Evolutionary conservation across 2,329 filamentous ascomycete genomes (phyloP), one percentile per base, ranked within the genome.

Genomic region (Neophaeococcomyces aloes): DNA sequence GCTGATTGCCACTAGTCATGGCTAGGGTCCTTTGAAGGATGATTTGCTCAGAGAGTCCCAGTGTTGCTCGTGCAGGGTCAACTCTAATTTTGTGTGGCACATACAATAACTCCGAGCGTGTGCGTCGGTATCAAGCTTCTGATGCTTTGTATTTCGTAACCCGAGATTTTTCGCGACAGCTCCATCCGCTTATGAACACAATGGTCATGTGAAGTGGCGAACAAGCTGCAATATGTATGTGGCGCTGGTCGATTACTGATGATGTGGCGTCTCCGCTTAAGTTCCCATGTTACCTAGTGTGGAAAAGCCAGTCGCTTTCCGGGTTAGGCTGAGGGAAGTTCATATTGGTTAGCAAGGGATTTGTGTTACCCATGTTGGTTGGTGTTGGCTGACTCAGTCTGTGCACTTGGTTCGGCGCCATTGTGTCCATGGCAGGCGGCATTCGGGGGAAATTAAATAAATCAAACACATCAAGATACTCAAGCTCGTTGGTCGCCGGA

Each of bases 391-490:
- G 39, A 17, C 32, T 31, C 31, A 42, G 4, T 27, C 47, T 40
- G 39, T 33, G 8, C 31, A 41, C 21, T 45, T 29, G 45, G 3
- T 25, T 25, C 25, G 32, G 46, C 13, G 19, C 30, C 23, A 48
- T 30, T 7, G 39, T 47, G 13, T 44, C 41, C 8, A 37, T 42
- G 14, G 40, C 32, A 7, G 59, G 55, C 7, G 58, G 43, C 19
- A 35, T 35, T 17, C 35, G 10, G 27, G 88, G 88, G 45, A 93
- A 79, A 58, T 94, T 94, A 70, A 94, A 95, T 59, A 93, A 94
- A 55, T 91, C 86, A 59, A 95, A 94, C 0, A 94, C 83, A 56
- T 94, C 87, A 2, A 94, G 69, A 59, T 93, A 93, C 59, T 94
- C 88, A 3, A 94, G 68, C 57, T 94, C 85, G 1, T 83, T 76